A percentile compares a stretch with the other conserved stretches of the same genome.
These are phyloP conservation scores for Russula sp. DNA, from an alignment of 768 basidiomycete species.

Conservation along the genomic window DNA sequence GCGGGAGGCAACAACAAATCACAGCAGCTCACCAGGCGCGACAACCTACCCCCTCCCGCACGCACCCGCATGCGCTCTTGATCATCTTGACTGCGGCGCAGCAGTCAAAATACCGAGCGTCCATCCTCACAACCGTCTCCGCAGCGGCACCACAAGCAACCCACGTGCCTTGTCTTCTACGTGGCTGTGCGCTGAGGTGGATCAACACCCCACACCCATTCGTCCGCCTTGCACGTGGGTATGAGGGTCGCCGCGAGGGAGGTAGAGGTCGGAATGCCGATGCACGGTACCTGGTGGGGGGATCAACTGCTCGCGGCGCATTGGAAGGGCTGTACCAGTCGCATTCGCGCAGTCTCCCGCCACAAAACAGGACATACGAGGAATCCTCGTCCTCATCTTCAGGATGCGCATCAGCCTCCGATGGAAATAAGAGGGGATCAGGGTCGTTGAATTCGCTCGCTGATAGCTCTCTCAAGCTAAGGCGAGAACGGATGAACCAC, in stretches of 20 bases:
- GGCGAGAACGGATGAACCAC: slow-evolving; percentile 18
- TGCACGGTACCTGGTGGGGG: slow-evolving; percentile 27
- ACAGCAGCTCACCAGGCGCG: slow-evolving; percentile 42
- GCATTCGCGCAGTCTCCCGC: slow-evolving; percentile 23
- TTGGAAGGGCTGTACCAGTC: slow-evolving; percentile 21
- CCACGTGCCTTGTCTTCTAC: slow-evolving; percentile 51
- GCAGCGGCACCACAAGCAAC: slow-evolving; percentile 49
- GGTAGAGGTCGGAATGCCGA: slow-evolving; percentile 25
- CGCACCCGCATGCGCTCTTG: slow-evolving; percentile 56
- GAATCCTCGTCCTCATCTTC: slow-evolving; percentile 28
- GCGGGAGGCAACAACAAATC: not conserved
- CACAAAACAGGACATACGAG: slow-evolving; percentile 40
- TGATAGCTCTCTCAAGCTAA: slow-evolving; percentile 8
- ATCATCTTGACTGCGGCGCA: slow-evolving; percentile 43
- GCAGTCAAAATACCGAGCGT: slow-evolving; percentile 53
- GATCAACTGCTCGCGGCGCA: slow-evolving; percentile 29
- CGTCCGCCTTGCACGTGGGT: slow-evolving; percentile 28
- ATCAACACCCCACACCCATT: slow-evolving; percentile 63
- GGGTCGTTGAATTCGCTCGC: slow-evolving; percentile 6
- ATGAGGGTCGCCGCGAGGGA: slow-evolving; percentile 21
- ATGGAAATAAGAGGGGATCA: slow-evolving; percentile 18
- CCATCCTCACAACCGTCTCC: slow-evolving; percentile 49
- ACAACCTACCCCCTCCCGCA: slow-evolving; percentile 64
- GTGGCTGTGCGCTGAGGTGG: slow-evolving; percentile 50
- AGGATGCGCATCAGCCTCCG: slow-evolving; percentile 19